Percentiles rank a stretch among this genome's conserved stretches.
Evolutionary conservation across 495 filamentous ascomycete genomes (phyloP).

Genomic region (Collariella sp.): DNA sequence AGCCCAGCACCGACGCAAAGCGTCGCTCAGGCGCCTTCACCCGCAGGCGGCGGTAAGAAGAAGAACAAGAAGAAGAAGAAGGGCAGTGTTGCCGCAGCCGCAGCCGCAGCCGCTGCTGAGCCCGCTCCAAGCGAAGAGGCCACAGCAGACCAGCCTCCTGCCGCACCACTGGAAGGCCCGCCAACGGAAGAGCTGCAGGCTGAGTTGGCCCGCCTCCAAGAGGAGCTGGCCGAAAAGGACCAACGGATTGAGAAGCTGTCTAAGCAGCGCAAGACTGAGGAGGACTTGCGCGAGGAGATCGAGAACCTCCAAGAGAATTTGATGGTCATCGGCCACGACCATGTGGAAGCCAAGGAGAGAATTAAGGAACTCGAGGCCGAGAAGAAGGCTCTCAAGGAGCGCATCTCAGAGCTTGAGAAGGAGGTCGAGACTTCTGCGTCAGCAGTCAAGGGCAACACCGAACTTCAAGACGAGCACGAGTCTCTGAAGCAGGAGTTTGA

Average conservation of each 20-base stretch:
- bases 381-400: conserved; percentile 46
- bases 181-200: conserved; percentile 29
- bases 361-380: conserved; percentile 50
- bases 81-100: conserved; percentile 39
- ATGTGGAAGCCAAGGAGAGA: conserved; percentile 73
- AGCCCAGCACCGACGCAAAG: conserved; percentile 10
- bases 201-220: conserved; percentile 42
- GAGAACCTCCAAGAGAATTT: conserved; percentile 74
- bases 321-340: conserved; percentile 63
- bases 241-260: conserved; percentile 56
- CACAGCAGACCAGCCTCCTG: conserved; percentile 17
- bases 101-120: conserved; percentile 16
- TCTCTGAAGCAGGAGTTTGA: conserved; percentile 64
- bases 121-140: conserved; percentile 21
- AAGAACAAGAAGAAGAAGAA: conserved; percentile 93
- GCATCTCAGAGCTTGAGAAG: conserved; percentile 56
- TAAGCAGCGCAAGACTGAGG: conserved; percentile 60
- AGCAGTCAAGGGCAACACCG: conserved; percentile 28
- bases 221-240: conserved; percentile 64
- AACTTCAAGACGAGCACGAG: conserved; percentile 51
- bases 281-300: conserved; percentile 78
- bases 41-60: conserved; percentile 49
- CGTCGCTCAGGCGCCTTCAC: conserved; percentile 10
- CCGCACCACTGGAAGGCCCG: conserved; percentile 19
- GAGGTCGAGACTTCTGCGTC: conserved; percentile 41